Evolutionary conservation across 192 early-diverging fungal species (phyloP), one percentile per base, ranked within the genome.

Genomic region (Linnemannia hyalina): DNA sequence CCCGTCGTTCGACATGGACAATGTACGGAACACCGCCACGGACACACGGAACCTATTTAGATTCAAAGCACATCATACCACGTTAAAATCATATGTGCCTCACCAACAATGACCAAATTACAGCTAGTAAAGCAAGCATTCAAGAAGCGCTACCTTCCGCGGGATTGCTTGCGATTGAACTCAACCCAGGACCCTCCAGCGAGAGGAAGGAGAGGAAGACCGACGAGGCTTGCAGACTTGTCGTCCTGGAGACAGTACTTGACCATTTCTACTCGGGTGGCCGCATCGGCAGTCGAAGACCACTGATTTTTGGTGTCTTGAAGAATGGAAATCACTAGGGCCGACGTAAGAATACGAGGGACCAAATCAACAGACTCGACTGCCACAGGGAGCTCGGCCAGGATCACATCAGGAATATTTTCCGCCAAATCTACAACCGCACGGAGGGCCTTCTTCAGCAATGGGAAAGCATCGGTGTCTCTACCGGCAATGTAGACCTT

Each of bases 161-260:
- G 13, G 8, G 36, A 40, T 23, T 26, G 42, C 0, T 68, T n/a
- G 15, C 40, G 29, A n/a, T 29, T 76, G 54, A 76, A 65, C 36
- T 65, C 57, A 23, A 63, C 60, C 75, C 75, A 76, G 1, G 75
- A 23, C 4, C 55, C 57, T 15, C 60, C 60, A 26, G 75, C 75
- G 38, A 76, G 55, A 23, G 75, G 75, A 26, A 76, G 57, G 13
- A 76, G 41, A 26, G 75, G 75, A 16, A 76, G 23, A 0, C 75
- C 75, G 13, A 44, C 75, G 9, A 76, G 57, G 5, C 10, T 40
- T 26, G 2, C 13, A 41, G 41, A 44, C 2, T 44, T 38, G 41
- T 63, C 57, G 52, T 65, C 75, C 6, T 29, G 3, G 15, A 63
- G 15, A 42, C 75, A 76, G 54, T 76, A 76, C 6, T 42, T 63